Evolutionary conservation across 1,284 basidiomycete species (phyloP).

Genomic region (Neonothopanus nambi): DNA sequence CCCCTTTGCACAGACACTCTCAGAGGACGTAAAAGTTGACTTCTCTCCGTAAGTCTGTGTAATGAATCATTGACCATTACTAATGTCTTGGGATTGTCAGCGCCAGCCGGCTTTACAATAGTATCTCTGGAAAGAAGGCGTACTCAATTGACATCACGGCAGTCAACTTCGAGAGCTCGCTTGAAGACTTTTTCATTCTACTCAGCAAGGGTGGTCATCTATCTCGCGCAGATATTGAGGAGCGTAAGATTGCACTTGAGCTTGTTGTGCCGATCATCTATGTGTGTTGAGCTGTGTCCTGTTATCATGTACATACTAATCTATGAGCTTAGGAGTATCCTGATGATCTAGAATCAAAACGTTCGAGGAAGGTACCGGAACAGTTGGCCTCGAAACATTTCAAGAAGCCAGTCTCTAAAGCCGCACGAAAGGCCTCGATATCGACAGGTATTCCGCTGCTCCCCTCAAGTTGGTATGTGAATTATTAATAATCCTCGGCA

Average conservation of each 20-base stretch:
- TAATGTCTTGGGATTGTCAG: not conserved
- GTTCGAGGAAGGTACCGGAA: no score
- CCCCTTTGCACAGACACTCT: not conserved
- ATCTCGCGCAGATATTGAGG: not conserved
- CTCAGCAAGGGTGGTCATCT: not conserved
- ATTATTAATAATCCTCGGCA: no score
- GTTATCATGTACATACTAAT: not conserved
- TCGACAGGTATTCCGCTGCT: no score
- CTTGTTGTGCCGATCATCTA: not conserved
- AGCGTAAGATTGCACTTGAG: not conserved
- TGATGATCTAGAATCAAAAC: no score
- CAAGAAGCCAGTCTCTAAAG: no score
- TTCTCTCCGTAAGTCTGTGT: constrained; percentile 1
- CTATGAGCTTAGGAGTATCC: no score
- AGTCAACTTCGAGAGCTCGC: not conserved
- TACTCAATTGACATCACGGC: not conserved
- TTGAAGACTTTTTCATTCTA: not conserved
- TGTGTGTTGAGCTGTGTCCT: not conserved
- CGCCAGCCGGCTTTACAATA: not conserved
- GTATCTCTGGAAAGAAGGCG: not conserved
- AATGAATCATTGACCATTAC: not conserved
- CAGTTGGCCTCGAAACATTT: no score
- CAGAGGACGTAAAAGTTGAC: not conserved
- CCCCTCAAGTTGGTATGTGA: no score
- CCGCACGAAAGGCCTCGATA: no score